phyloP scores from a whole-genome alignment of 345 rosid genomes.

The Camelina sativa region DNA sequence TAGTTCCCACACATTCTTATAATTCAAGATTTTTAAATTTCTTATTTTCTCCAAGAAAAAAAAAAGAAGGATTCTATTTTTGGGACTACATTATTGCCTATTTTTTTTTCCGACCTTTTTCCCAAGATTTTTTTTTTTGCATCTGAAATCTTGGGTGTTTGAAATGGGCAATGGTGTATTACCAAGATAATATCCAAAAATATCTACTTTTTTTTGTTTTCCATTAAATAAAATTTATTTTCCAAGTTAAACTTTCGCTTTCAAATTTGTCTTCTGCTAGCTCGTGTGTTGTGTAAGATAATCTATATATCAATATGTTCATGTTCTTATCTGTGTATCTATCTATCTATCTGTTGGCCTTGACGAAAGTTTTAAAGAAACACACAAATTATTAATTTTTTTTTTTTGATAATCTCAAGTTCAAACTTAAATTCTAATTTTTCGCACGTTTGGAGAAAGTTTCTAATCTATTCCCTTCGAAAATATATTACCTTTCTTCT shows the following conservation, averaged over 20 bases:
- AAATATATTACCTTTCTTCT: no score
- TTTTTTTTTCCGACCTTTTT: constrained; percentile 22
- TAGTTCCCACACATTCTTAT: constrained; percentile 7
- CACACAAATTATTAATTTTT: no score
- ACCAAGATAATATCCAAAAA: constrained; percentile 16
- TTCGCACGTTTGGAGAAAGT: no score
- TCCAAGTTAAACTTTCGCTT: constrained; percentile 4
- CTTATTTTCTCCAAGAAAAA: neutral
- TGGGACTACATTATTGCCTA: constrained; percentile 16
- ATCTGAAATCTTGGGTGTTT: constrained; percentile 37
- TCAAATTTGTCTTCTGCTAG: neutral
- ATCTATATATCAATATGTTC: constrained; percentile 1
- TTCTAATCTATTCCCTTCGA: no score
- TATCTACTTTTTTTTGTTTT: neutral
- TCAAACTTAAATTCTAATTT: no score
- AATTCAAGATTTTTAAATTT: constrained; percentile 14
- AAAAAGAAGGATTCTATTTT: constrained; percentile 14
- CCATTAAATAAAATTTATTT: constrained; percentile 17
- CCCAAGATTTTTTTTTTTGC: constrained; percentile 12
- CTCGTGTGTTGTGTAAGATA: neutral
- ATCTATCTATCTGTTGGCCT: no score
- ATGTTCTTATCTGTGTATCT: neutral
- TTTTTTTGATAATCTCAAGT: no score
- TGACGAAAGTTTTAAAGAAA: no score
- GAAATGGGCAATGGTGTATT: constrained; percentile 32